Percentiles rank a stretch among this genome's conserved stretches.
phyloP scores from a whole-genome alignment of 2,329 filamentous ascomycete species.

The Penicillium sp. region DNA sequence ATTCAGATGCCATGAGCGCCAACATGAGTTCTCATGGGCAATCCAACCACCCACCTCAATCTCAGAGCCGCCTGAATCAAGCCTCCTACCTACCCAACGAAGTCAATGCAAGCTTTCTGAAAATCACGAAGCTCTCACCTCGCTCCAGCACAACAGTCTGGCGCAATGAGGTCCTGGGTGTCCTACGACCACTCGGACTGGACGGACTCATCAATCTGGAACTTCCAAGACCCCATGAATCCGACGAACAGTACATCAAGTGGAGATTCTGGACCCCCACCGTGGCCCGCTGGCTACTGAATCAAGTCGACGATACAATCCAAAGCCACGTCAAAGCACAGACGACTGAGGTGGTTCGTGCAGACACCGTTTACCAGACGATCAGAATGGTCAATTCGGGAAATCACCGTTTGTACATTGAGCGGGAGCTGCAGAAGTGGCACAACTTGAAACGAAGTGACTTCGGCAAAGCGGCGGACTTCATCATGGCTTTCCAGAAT shows the following conservation, averaged over 20 bases:
- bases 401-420: neutral
- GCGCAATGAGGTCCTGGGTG: neutral
- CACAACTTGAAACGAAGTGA: neutral
- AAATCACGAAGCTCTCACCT: neutral
- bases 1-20: no score
- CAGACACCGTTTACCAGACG: neutral
- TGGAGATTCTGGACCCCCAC: conserved; percentile 4
- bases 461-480: neutral
- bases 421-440: neutral
- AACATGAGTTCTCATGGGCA: neutral
- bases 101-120: neutral
- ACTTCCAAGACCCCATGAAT: neutral
- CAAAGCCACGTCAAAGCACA: neutral
- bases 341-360: neutral
- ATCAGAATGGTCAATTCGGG: neutral
- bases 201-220: neutral
- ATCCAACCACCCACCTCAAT: neutral
- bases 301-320: neutral
- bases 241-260: neutral
- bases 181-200: neutral
- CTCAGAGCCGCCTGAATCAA: neutral
- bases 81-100: neutral
- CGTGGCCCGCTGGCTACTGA: neutral
- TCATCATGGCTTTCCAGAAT: conserved; percentile 4
- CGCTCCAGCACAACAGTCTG: neutral